Conservation (phyloP, 345 rosid genomes). For the Turnera subulata region DNA sequence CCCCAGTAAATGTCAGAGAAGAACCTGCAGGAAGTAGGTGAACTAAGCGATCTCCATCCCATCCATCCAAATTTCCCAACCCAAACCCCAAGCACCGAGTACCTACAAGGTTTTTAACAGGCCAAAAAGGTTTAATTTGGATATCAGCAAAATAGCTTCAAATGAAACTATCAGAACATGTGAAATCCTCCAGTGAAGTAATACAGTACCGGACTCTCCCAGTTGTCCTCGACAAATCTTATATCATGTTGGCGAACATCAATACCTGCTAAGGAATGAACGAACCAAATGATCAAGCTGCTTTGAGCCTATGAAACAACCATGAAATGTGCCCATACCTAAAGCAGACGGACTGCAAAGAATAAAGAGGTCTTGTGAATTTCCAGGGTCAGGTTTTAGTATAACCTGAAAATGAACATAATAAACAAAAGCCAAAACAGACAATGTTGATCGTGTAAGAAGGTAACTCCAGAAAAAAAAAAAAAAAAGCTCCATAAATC, state of each 20-base stretch:
- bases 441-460: background rate
- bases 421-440: background rate
- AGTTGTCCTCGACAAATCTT: slow-evolving; percentile 96
- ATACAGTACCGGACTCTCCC: slow-evolving; percentile 91
- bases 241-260: slow-evolving; percentile 79
- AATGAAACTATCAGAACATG: background rate
- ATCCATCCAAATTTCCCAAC: slow-evolving; percentile 99
- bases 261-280: slow-evolving; percentile 55
- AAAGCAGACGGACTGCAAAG: slow-evolving; percentile 84
- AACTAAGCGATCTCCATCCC: slow-evolving; percentile 99
- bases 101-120: slow-evolving; percentile 48
- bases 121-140: slow-evolving; percentile 4
- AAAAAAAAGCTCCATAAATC: background rate
- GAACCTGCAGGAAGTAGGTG: slow-evolving; percentile 98
- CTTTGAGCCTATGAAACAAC: background rate
- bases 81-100: slow-evolving; percentile 99
- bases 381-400: slow-evolving; percentile 94
- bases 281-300: background rate
- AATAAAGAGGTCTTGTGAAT: slow-evolving; percentile 87
- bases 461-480: background rate
- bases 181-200: background rate
- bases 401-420: slow-evolving; percentile 58
- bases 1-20: slow-evolving; percentile 8
- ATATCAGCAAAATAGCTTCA: background rate
- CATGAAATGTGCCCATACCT: slow-evolving; percentile 49